Base-by-base conservation (phyloP, 345 rosid species). In the Melaleuca alternifolia region DNA sequence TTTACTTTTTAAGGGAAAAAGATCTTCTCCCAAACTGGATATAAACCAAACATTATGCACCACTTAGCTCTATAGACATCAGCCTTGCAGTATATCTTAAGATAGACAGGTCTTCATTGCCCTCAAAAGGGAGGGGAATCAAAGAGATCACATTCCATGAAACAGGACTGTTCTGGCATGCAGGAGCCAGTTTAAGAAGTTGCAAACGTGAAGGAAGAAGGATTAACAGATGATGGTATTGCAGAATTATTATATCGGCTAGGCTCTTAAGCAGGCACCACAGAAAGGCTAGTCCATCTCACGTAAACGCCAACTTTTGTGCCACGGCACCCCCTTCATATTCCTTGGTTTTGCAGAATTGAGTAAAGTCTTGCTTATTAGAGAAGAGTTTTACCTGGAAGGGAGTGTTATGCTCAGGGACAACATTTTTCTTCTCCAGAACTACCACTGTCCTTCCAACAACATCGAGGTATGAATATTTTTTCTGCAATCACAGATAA, bases 391-490 rank as follows among this genome's bases (percentile, higher is more conserved):
- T 89, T 88, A 98, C 99, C 99, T 98, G 99, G 93, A 98, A 96
- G 82, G 94, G 95, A 88, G 91, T 54, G 85, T 88, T 93, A 89
- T 93, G 99, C 89, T 91, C 92, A 41, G 99, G 98, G 86, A 95
- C 96, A 10, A 90, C 93, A 86, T 95, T 98, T 86, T 92, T 93
- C 95, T 96, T 98, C 89, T 96, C 97, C 91, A 98, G 90, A 88
- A 96, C 99, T 83, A 95, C 91, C 88, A 98, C 98, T 56, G 99
- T 93, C 91, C 99, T 95, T 89, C 98, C 99, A 87, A 98, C 96
- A 24, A 95, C 95, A 93, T 98, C 99, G 85, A 98, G 98, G 93
- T 98, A 98, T 37, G 99, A 93, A 88, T 94, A 98, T 89, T 98
- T 98, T 88, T 90, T 94, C 99, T 98, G 93, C 91, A 91, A 48